phyloP scores from a whole-genome alignment of 2,329 filamentous ascomycete genomes.

The Botrytis pseudocinerea region DNA sequence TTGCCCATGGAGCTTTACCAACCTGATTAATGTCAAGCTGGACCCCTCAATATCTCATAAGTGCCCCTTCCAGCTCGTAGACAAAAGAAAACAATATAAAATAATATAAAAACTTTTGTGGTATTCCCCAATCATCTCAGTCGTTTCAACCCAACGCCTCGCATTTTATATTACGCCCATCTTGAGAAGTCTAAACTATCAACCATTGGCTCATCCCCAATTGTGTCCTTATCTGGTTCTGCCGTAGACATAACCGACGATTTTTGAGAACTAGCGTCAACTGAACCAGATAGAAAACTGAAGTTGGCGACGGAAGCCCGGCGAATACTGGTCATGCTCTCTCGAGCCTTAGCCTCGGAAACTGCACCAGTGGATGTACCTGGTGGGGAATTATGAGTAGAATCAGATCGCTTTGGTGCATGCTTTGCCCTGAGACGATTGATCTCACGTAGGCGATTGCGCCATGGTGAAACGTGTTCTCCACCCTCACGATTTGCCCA shows the following conservation, averaged over 20 bases:
- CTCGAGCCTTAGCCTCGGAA: slow-evolving; percentile 48
- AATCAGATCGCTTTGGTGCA: slow-evolving; percentile 45
- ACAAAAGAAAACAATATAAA: not conserved
- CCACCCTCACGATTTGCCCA: slow-evolving; percentile 77
- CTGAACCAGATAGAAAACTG: slow-evolving; percentile 61
- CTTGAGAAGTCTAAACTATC: slow-evolving; percentile 41
- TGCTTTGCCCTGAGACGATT: slow-evolving; percentile 74
- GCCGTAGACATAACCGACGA: slow-evolving; percentile 59
- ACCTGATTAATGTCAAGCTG: not conserved
- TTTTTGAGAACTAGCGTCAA: slow-evolving; percentile 58
- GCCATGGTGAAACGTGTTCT: slow-evolving; percentile 88
- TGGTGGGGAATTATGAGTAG: slow-evolving; percentile 41
- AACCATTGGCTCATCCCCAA: slow-evolving; percentile 38
- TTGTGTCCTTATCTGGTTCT: slow-evolving; percentile 51
- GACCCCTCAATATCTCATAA: not conserved
- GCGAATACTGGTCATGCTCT: slow-evolving; percentile 61
- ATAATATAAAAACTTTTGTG: slow-evolving; percentile 32
- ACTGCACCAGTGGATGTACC: slow-evolving; percentile 35
- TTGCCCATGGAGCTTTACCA: not conserved
- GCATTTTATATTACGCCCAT: slow-evolving; percentile 37
- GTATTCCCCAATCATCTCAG: slow-evolving; percentile 30
- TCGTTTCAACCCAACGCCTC: slow-evolving; percentile 14
- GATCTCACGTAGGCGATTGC: slow-evolving; percentile 81
- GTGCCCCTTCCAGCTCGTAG: not conserved
- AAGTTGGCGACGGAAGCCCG: slow-evolving; percentile 67